phyloP scores from a whole-genome alignment of 176 grass and related monocot species.

The Raddia guianensis region DNA sequence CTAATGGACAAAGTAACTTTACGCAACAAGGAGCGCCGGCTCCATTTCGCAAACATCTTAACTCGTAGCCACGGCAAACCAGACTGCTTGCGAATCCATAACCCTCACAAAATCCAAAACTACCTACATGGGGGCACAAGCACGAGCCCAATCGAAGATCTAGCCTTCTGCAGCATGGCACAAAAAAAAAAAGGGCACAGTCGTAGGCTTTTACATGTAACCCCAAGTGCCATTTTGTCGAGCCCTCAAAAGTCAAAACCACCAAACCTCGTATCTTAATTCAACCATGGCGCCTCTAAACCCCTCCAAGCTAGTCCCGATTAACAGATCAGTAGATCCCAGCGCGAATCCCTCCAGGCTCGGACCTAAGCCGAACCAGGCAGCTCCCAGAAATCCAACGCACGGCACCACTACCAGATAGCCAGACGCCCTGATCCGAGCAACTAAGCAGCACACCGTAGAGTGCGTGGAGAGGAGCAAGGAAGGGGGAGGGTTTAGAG shows the following conservation, averaged over 20 bases:
- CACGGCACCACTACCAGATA: neutral
- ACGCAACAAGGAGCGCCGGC: neutral
- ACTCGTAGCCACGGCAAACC: neutral
- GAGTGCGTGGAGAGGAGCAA: neutral
- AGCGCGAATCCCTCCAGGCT: neutral
- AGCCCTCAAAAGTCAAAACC: neutral
- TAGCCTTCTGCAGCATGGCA: neutral
- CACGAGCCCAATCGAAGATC: conserved; percentile 19
- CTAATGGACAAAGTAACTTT: neutral
- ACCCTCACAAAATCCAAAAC: neutral
- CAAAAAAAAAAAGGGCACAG: neutral
- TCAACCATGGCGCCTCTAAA: neutral
- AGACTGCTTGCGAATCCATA: neutral
- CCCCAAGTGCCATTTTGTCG: neutral
- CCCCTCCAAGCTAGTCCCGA: neutral
- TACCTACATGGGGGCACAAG: neutral
- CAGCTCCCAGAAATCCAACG: neutral
- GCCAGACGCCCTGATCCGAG: conserved; percentile 8
- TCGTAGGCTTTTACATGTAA: neutral
- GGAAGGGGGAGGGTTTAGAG: neutral
- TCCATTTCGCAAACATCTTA: neutral
- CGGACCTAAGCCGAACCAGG: neutral
- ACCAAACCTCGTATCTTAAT: neutral
- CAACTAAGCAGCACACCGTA: neutral
- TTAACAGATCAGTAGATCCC: conserved; percentile 36